Conservation (phyloP, 2,329 filamentous ascomycete genomes). For the Coniochaeta hoffmannii region DNA sequence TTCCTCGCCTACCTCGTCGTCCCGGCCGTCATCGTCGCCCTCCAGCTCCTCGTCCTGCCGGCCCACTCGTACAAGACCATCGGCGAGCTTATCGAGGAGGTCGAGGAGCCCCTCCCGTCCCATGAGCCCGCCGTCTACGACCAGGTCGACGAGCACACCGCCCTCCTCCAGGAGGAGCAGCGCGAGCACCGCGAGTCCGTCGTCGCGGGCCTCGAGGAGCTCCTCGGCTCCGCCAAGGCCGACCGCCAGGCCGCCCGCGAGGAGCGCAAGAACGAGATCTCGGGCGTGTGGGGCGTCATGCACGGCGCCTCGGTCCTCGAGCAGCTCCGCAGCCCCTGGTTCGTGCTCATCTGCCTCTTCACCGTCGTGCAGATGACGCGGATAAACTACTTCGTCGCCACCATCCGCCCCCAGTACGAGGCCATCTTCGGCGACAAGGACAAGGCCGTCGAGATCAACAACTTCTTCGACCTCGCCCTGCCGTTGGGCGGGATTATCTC, state of each 20-base stretch:
- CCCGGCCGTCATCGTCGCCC: conserved; percentile 56
- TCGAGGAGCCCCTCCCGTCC: conserved; percentile 41
- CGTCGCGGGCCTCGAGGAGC: conserved; percentile 62
- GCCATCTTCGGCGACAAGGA: conserved; percentile 58
- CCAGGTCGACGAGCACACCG: conserved; percentile 50
- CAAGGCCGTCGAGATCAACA: conserved; percentile 64
- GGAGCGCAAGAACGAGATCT: conserved; percentile 60
- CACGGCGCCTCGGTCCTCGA: conserved; percentile 63
- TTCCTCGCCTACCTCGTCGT: conserved; percentile 68
- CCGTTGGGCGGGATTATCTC: conserved; percentile 77
- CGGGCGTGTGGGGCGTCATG: conserved; percentile 81
- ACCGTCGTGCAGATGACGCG: conserved; percentile 69
- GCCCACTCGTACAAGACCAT: conserved; percentile 74
- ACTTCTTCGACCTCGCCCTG: conserved; percentile 73
- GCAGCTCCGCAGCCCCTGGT: conserved; percentile 78
- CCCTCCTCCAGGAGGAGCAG: conserved; percentile 47
- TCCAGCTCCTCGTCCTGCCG: conserved; percentile 68
- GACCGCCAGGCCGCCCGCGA: conserved; percentile 59
- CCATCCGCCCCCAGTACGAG: conserved; percentile 74
- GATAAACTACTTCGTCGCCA: conserved; percentile 92
- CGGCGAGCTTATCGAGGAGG: conserved; percentile 71
- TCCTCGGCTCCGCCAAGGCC: conserved; percentile 52
- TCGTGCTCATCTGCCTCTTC: conserved; percentile 74
- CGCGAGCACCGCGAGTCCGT: conserved; percentile 54
- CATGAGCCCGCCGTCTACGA: conserved; percentile 44